Base-by-base conservation (phyloP, 345 rosid genomes). In the Salix dunnii region DNA sequence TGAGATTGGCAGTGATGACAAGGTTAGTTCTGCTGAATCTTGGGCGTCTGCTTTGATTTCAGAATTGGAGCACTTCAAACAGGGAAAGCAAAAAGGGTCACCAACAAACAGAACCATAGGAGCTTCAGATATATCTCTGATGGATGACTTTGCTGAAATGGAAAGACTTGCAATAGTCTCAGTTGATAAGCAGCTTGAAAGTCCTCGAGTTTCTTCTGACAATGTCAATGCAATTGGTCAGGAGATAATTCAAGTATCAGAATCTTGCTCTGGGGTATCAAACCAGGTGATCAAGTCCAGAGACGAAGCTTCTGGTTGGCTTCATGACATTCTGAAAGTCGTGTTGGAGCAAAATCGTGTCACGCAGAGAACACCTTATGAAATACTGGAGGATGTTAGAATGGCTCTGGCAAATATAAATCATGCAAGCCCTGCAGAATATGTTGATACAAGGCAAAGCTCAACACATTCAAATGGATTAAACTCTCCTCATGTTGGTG, bases 61-160 rank as follows among this genome's bases (percentile, higher is more conserved):
- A 35, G 98, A 92, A 78, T 72, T 85, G 84, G 95, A 92, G 82
- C 84, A 89, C 84, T 87, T 81, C 84, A 90, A 86, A 82, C 82
- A 75, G 76, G 90, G 84, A 67, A 93, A 87, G 49, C 88, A 86
- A 43, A 83, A 68, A 73, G 82, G 83, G 31, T 86, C 85, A 2
- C 80, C 82, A 40, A 73, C 86, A 10, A 72, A 72, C 33, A 85
- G 81, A 88, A 82, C 84, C 21, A 82, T 87, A n/a, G 91, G 88
- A 79, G 90, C 88, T 84, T 80, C 88, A 4, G 99, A 93, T 74
- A 90, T 95, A 82, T 86, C 81, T 78, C 86, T 96, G 80, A 90
- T 93, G 99, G 97, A 96, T 77, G 99, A 93, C 81, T 96, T 96
- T 82, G 92, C 82, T 33, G 99, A 96, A 86, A 96, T 96, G 97